Percentiles rank a stretch among this genome's conserved stretches.
Evolutionary conservation across 2,329 filamentous ascomycete genomes (phyloP).

Genomic region (Aspergillus tanneri): DNA sequence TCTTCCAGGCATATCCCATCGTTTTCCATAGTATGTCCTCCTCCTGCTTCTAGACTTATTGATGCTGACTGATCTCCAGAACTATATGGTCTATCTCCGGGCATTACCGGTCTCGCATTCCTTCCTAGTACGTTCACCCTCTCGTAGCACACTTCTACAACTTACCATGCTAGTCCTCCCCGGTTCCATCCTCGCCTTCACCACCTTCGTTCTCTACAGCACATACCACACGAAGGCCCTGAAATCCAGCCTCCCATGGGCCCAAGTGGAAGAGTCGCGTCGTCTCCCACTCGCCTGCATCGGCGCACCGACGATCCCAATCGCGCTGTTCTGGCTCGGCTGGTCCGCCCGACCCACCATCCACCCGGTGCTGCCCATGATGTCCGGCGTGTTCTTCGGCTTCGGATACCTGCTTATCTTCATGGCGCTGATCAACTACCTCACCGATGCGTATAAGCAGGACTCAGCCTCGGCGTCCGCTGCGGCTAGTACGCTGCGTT

Average conservation of each 20-base stretch:
- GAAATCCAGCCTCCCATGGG: conserved; percentile 53
- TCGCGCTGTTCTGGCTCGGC: conserved; percentile 53
- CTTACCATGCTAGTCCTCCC: conserved; percentile 46
- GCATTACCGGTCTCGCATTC: conserved; percentile 31
- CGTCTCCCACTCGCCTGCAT: conserved; percentile 68
- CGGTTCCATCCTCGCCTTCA: conserved; percentile 58
- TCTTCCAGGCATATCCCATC: conserved; percentile 69
- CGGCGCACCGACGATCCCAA: conserved; percentile 58
- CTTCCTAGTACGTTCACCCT: conserved; percentile 23
- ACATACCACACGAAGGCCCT: conserved; percentile 53
- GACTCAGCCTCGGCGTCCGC: conserved; percentile 60
- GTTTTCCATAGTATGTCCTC: conserved; percentile 54
- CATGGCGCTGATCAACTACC: conserved; percentile 64
- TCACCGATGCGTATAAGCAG: conserved; percentile 69
- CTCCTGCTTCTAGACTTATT: background rate
- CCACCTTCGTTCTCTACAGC: conserved; percentile 65
- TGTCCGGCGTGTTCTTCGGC: conserved; percentile 60
- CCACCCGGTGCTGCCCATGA: conserved; percentile 46
- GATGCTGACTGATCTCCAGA: conserved; percentile 20
- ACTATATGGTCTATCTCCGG: conserved; percentile 30
- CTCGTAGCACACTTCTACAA: background rate
- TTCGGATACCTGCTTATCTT: conserved; percentile 58
- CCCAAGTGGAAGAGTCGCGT: conserved; percentile 58
- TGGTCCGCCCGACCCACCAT: conserved; percentile 21
- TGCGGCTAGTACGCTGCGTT: conserved; percentile 46